A percentile compares a stretch with the other conserved stretches of the same genome.
These are phyloP conservation scores for Entophlyctis helioformis DNA, from an alignment of 192 early-diverging fungal genomes.

Conservation along the genomic window DNA sequence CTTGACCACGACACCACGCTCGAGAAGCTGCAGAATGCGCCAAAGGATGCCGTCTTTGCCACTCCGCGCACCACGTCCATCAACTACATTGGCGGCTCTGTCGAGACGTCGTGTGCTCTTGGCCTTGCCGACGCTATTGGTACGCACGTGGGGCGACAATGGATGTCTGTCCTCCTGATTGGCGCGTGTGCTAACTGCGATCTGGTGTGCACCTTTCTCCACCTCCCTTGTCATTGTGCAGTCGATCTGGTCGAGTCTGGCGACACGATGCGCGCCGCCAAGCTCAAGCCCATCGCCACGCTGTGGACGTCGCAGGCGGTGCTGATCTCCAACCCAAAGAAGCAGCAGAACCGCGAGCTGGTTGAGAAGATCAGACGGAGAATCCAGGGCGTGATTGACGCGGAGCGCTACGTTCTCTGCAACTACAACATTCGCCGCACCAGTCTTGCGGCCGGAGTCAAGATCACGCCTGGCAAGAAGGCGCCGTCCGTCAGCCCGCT, in stretches of 20 bases:
- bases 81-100: constrained; percentile 81
- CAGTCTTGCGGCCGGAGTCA: constrained; percentile 46
- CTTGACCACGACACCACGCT: constrained; percentile 7
- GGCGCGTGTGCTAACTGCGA: too few relatives aligned
- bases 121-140: constrained; percentile 95
- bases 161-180: too few relatives aligned
- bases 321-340: constrained; percentile 65
- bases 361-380: constrained; percentile 68
- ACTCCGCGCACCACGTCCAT: constrained; percentile 23
- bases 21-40: constrained; percentile 9
- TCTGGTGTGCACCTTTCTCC: too few relatives aligned
- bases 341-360: constrained; percentile 62
- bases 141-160: too few relatives aligned
- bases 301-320: constrained; percentile 78
- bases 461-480: constrained; percentile 86
- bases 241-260: constrained; percentile 75
- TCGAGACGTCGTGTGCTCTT: constrained; percentile 91
- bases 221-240: too few relatives aligned
- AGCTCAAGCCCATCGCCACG: constrained; percentile 81
- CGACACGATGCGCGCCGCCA: constrained; percentile 98
- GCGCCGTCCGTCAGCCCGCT: constrained; percentile 79
- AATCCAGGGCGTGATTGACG: constrained; percentile 83
- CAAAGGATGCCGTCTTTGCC: constrained; percentile 4
- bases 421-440: constrained; percentile 79
- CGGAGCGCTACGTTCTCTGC: constrained; percentile 75